Base-by-base conservation (phyloP, 768 basidiomycete species). In the Lyophyllum decastes region DNA sequence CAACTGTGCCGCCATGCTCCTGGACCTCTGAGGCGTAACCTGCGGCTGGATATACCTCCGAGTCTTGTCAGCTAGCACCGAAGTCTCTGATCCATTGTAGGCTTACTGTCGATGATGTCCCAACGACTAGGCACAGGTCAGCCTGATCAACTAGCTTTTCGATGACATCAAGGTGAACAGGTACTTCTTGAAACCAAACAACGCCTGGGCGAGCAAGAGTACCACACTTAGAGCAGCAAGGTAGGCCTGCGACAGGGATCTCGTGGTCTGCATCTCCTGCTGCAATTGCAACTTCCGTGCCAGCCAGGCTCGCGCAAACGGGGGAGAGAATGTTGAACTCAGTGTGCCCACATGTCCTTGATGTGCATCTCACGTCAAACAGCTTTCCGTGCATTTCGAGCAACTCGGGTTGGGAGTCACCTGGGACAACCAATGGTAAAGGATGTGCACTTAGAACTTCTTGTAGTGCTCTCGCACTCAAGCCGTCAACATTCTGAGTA, bases 381-480 rank as follows among this genome's bases (percentile, higher is more conserved):
- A 87, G 67, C 24, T 78, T 66, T 0, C 86, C 86, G 62, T 88
- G 88, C 83, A 87, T 88, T 64, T 89, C 85, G 26, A 84, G 64
- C n/a, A 78, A 44, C 26, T 62, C 61, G 3, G 73, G 64, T 33
- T 66, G 67, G 35, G 35, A 9, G 14, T 67, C 64, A 10, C 61
- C 41, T 52, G 57, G 38, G 17, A 47, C 27, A 19, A 45, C 19
- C 4, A 40, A 40, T 9, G 40, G 40, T 17, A 22, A 46, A 16
- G 10, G 27, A 17, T 21, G 38, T 12, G 9, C 11, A 16, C 9
- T 38, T 16, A 9, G 9, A 2, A 17, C 35, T 38, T 38, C 8
- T 17, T 38, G 35, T 17, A 16, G 14, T 38, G 35, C 35, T 38
- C 71, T 66, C 4, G 65, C 57, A 58, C 78, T 79, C 21, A 86